A percentile compares a stretch with the other conserved stretches of the same genome.
These are phyloP conservation scores for Carnegiea gigantea DNA, from an alignment of 179 eudicot species.

Conservation along the genomic window DNA sequence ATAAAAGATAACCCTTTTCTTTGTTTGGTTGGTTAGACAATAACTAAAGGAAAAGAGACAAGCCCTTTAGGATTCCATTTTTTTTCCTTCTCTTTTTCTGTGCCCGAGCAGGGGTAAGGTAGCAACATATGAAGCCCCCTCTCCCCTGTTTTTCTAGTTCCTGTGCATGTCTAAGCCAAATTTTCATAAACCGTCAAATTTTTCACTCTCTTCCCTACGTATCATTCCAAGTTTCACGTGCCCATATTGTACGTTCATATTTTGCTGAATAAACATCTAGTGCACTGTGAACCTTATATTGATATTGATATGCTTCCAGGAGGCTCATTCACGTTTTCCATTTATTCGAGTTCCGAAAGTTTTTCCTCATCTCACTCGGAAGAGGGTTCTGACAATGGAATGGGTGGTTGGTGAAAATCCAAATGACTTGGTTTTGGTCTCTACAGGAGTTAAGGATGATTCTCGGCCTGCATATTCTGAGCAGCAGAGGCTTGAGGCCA, in stretches of 20 bases:
- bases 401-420: conserved; percentile 97
- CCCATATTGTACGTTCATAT: background rate
- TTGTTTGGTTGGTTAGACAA: background rate
- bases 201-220: background rate
- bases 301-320: conserved; percentile 46
- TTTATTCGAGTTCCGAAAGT: conserved; percentile 84
- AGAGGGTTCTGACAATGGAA: conserved; percentile 88
- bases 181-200: background rate
- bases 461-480: conserved; percentile 39
- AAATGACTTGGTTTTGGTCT: conserved; percentile 54
- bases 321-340: conserved; percentile 75
- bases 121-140: background rate
- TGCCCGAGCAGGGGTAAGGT: background rate
- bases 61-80: background rate
- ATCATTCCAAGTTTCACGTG: background rate
- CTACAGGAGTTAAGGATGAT: conserved; percentile 39
- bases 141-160: background rate
- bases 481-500: conserved; percentile 59
- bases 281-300: conserved; percentile 15
- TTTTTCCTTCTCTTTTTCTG: background rate
- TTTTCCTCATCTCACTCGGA: conserved; percentile 60
- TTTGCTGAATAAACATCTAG: background rate
- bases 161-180: background rate
- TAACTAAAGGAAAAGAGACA: background rate
- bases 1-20: background rate